Base-by-base conservation (phyloP, 495 filamentous ascomycete genomes). In the Penicillium alfredii region DNA sequence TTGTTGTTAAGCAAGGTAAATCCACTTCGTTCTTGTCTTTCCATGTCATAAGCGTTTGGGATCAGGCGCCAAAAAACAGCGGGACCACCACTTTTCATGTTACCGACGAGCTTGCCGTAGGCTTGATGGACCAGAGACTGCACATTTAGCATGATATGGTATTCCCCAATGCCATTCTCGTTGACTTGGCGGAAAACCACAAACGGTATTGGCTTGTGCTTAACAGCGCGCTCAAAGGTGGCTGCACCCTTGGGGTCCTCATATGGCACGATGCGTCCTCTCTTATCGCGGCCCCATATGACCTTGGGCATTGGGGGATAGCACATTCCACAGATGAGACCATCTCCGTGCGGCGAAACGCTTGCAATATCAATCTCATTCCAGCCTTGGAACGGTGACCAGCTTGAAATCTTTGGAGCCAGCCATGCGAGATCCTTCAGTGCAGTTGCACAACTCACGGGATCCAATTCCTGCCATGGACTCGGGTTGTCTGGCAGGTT, bases 71-170 rank as follows among this genome's bases (percentile, higher is more conserved):
- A 81, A 15, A 56, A 48, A 4, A 69, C 49, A 1, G 42, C 39
- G 11, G 52, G 37, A 5, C 20, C 38, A 10, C 47, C 41, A 12
- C 44, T 34, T n/a, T 23, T 25, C n/a, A 21, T 16, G 4, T 40
- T 26, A 5, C 34, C 27, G 15, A 40, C 14, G 35, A 80, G 53
- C 16, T 58, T 60, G 1, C 61, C 56, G 18, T 58, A 49, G 14
- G 77, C 78, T 23, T 69, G 59, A 45, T 86, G 81, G 1, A 73
- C 57, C 9, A 84, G 53, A 0, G 73, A 66, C 9, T 66, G 55
- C 9, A 80, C 35, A 40, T 82, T 80, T 1, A 81, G 40, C 0
- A 68, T 68, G 25, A 84, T 60, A 9, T 56, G 58, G 13, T 78
- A 26, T 19, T 58, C 40, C 2, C 54, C 52, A 18, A 55, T 24